Conservation (phyloP, 2,329 filamentous ascomycete genomes). For the Pleoardoris graminearum region DNA sequence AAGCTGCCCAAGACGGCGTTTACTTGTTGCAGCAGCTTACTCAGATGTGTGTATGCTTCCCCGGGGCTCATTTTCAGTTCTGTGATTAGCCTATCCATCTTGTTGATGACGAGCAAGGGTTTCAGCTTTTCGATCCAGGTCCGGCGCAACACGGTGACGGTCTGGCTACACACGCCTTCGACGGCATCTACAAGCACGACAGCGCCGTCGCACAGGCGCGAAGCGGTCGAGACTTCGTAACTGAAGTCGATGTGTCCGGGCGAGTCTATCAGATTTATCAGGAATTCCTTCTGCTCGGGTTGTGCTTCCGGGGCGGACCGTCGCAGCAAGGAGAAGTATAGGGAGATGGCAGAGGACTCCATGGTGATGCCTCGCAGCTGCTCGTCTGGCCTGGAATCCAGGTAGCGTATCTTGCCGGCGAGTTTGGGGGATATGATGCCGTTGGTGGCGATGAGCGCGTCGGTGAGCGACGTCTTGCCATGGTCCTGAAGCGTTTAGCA, state of each 20-base stretch:
- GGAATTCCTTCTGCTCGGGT: constrained; percentile 80
- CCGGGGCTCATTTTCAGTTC: constrained; percentile 90
- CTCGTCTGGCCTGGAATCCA: constrained; percentile 95
- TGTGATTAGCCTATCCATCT: constrained; percentile 92
- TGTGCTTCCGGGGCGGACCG: constrained; percentile 68
- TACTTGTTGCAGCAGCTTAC: constrained; percentile 88
- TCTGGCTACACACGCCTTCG: constrained; percentile 97
- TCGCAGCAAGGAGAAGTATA: constrained; percentile 91
- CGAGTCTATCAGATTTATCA: constrained; percentile 97
- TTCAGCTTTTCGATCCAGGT: constrained; percentile 96
- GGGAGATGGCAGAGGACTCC: constrained; percentile 97
- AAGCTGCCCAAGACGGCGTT: constrained; percentile 98
- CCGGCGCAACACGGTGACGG: constrained; percentile 92
- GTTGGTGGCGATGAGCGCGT: constrained; percentile 95
- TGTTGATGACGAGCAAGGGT: constrained; percentile 94
- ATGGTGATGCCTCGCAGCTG: constrained; percentile 98
- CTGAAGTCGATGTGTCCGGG: constrained; percentile 99
- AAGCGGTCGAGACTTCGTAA: constrained; percentile 95
- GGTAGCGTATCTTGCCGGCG: constrained; percentile 95
- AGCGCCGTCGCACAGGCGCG: constrained; percentile 89
- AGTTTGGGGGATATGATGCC: constrained; percentile 98
- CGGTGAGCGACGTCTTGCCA: constrained; percentile 96
- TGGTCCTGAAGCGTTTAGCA: constrained; percentile 66
- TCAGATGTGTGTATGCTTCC: constrained; percentile 88
- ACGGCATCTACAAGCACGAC: constrained; percentile 95